These are phyloP conservation scores for Leucoagaricus sp. DNA, from an alignment of 1,284 basidiomycete genomes.

Conservation along the genomic window DNA sequence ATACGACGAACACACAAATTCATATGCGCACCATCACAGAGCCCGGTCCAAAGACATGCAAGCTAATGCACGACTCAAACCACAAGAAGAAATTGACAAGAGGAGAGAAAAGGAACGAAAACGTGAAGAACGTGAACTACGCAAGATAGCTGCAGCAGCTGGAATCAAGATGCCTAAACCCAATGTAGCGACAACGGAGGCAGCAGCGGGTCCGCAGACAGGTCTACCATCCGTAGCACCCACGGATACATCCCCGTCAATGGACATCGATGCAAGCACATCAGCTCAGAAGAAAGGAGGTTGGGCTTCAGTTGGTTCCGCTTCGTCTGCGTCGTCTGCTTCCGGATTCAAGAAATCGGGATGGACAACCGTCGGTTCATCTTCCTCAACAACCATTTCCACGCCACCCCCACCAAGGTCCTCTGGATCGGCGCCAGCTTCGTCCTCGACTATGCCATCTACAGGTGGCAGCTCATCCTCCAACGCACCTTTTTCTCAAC, in stretches of 20 bases:
- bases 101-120: slow-evolving; percentile 82
- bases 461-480: background rate
- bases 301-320: slow-evolving; percentile 42
- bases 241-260: slow-evolving; percentile 17
- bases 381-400: slow-evolving; percentile 23
- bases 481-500: slow-evolving; percentile 18
- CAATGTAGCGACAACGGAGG: no score
- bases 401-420: slow-evolving; percentile 19
- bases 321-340: slow-evolving; percentile 20
- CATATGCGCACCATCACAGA: slow-evolving; percentile 82
- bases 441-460: slow-evolving; percentile 20
- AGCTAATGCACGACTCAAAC: slow-evolving; percentile 57
- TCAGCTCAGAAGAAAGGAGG: slow-evolving; percentile 42
- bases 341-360: slow-evolving; percentile 55
- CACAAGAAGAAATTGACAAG: slow-evolving; percentile 64
- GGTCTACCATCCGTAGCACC: slow-evolving; percentile 23
- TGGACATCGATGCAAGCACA: slow-evolving; percentile 34
- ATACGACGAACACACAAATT: slow-evolving; percentile 84
- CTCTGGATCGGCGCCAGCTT: slow-evolving; percentile 8
- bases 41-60: slow-evolving; percentile 79
- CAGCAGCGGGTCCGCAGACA: slow-evolving; percentile 28
- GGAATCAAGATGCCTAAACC: slow-evolving; percentile 72
- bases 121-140: slow-evolving; percentile 77
- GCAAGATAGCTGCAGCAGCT: slow-evolving; percentile 76
- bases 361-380: slow-evolving; percentile 53